Evolutionary conservation across 1,284 basidiomycete genomes (phyloP).

Genomic region (Fomes fomentarius): DNA sequence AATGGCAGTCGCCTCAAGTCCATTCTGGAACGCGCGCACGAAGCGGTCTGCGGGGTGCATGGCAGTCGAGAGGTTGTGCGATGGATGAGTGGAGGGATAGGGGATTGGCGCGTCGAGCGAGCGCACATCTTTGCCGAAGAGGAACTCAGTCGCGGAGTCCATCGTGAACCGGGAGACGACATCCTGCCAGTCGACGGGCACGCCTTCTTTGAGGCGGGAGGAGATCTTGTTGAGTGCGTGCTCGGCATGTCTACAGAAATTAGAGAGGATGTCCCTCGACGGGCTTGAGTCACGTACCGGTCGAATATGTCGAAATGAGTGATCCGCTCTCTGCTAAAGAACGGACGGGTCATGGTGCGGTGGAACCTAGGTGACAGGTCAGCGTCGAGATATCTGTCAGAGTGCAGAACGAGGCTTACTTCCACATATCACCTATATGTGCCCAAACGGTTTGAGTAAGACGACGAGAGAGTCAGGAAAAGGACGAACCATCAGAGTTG

Average conservation of each 20-base stretch:
- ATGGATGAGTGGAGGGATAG: slow-evolving; percentile 26
- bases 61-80: neutral
- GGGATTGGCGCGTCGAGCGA: slow-evolving; percentile 34
- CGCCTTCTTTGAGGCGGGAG: slow-evolving; percentile 41
- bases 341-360: slow-evolving; percentile 54
- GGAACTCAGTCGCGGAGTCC: slow-evolving; percentile 43
- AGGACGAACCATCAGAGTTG: slow-evolving; percentile 38
- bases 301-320: slow-evolving; percentile 56
- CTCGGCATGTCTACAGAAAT: slow-evolving; percentile 30
- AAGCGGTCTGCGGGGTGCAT: slow-evolving; percentile 35
- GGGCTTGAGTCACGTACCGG: slow-evolving; percentile 2
- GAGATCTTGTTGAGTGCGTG: slow-evolving; percentile 35
- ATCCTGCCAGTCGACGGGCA: slow-evolving; percentile 55
- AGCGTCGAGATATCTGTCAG: neutral
- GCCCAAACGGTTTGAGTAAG: neutral
- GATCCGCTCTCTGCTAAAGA: slow-evolving; percentile 52
- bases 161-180: slow-evolving; percentile 41
- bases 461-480: too few relatives aligned
- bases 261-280: neutral
- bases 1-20: slow-evolving; percentile 42
- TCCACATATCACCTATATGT: slow-evolving; percentile 35
- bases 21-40: slow-evolving; percentile 29
- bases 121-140: slow-evolving; percentile 40
- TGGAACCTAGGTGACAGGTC: slow-evolving; percentile 42
- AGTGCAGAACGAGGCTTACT: slow-evolving; percentile 14